Evolutionary conservation across 1,284 basidiomycete species (phyloP), one percentile per base, ranked within the genome.

Genomic region (Clitocybe nebularis): DNA sequence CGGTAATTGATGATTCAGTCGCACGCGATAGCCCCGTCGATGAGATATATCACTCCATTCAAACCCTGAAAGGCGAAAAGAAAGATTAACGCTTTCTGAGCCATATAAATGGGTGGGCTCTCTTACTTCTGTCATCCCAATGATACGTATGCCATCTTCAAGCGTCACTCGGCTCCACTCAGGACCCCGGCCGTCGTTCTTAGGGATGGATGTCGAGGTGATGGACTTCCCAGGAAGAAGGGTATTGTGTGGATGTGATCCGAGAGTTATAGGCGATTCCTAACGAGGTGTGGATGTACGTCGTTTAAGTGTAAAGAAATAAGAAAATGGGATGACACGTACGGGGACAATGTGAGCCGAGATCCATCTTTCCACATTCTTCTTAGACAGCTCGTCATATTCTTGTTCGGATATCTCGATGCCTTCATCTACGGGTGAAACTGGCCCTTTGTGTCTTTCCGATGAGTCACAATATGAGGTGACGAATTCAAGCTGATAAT

Each of bases 291-390:
- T 25, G 4, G 17, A 34, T 33, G 17, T n/a, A 30, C 26, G 36
- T 34, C 24, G 11, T 21, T 8, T 23, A 36, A 22, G 20, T 10
- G 13, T 11, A 34, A 20, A 17, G 6, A 14, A 30, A 8, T 21
- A 26, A n/a, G 30, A 2, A 20, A 34, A 8, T 33, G 21, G 13
- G 39, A 44, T 17, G 19, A 25, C 8, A 60, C 75, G 44, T 54
- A 88, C 86, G 6, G 84, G 80, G 45, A 90, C 74, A 46, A 89
- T 77, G 54, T 89, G 86, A 1, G 78, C 77, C 4, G 77, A 75
- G 1, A 89, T 72, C 85, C 86, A 90, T 36, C 68, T 69, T 52
- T 80, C 71, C 8, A 89, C 79, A 49, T 88, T 85, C 52, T 64
- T 63, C 61, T 68, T 80, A 7, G 80, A 77, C 21, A 55, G 57